Base-by-base conservation (phyloP, 495 filamentous ascomycete species). In the Podospora sp. region DNA sequence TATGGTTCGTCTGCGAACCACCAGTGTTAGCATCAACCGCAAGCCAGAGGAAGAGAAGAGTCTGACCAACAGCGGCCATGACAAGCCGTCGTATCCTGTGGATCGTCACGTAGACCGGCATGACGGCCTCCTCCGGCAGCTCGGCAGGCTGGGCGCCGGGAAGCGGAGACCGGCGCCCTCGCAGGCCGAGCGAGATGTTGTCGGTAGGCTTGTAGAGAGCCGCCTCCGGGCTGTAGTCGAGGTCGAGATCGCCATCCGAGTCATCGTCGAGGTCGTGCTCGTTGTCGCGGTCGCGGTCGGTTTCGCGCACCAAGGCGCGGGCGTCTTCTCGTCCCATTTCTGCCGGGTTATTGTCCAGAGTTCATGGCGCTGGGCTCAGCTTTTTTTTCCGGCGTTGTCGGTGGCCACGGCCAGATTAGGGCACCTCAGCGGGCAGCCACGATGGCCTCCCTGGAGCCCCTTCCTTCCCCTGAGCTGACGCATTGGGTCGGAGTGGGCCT, bases 1-100 rank as follows among this genome's bases (percentile, higher is more conserved):
- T 89, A 89, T 11, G 85, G 85, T 67, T 89, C 87, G 73, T 89
- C 87, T 82, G 25, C 20, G n/a, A 1, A n/a, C n/a, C n/a, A n/a
- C n/a, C 16, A 11, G 18, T 4, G 49, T 63, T 20, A 55, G 46
- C 18, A 11, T 6, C 6, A n/a, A 1, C 2, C 46, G 21, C 20
- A 52, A 57, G 50, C 50, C 4, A 7, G 16, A 27, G 26, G 58
- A 3, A n/a, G 20, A 20, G 29, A 65, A 8, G 12, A n/a, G 12
- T 25, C 67, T 50, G 55, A 72, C 71, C 72, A 29, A 77, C 67
- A 22, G 72, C 71, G 14, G 77, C 74, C 11, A 72, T 69, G 8
- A 79, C 63, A 46, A 76, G 60, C 7, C 73, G 68, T 0, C 75
- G 76, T 21, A 78, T 73, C 55, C 74, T 72, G 71, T 84, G 82